These are phyloP conservation scores for Cystofilobasidium bisporidii DNA, from an alignment of 768 basidiomycete species.

Conservation along the genomic window DNA sequence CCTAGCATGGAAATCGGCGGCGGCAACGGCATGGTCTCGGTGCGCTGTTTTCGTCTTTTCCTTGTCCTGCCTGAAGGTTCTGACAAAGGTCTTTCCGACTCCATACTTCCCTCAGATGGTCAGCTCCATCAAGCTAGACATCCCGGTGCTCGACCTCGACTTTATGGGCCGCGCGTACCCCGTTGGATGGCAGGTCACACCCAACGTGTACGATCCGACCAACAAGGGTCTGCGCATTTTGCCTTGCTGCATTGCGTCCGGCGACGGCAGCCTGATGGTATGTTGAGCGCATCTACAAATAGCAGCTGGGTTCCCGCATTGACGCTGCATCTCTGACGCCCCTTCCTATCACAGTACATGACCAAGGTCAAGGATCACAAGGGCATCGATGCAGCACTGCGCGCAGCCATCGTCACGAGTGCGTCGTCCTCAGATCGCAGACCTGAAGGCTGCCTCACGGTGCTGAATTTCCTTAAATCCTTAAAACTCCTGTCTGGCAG, in stretches of 20 bases:
- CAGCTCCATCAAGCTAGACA: conserved; percentile 25
- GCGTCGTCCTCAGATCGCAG: neutral
- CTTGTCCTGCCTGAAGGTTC: too few species aligned
- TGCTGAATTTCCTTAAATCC: too few species aligned
- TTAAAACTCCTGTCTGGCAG: too few species aligned
- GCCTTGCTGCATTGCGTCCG: neutral
- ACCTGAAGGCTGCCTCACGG: too few species aligned
- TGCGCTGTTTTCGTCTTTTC: too few species aligned
- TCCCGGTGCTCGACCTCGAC: conserved; percentile 40
- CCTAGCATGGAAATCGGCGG: conserved; percentile 43
- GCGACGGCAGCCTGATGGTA: neutral
- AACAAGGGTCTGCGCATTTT: conserved; percentile 8
- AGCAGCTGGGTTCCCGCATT: too few species aligned
- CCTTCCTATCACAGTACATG: neutral
- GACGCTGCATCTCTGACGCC: neutral
- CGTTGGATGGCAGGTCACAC: conserved; percentile 51
- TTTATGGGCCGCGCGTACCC: conserved; percentile 41
- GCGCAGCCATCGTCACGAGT: neutral
- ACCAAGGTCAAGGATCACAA: neutral
- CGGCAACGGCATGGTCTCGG: conserved; percentile 41
- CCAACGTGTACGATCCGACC: conserved; percentile 42
- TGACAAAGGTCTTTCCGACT: too few species aligned
- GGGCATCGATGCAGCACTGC: neutral
- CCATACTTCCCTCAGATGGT: too few species aligned
- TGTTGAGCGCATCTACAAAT: neutral